Evolutionary conservation across 257 asterid genomes (phyloP), one percentile per base, ranked within the genome.

Genomic region (Ajuga chamaepitys): DNA sequence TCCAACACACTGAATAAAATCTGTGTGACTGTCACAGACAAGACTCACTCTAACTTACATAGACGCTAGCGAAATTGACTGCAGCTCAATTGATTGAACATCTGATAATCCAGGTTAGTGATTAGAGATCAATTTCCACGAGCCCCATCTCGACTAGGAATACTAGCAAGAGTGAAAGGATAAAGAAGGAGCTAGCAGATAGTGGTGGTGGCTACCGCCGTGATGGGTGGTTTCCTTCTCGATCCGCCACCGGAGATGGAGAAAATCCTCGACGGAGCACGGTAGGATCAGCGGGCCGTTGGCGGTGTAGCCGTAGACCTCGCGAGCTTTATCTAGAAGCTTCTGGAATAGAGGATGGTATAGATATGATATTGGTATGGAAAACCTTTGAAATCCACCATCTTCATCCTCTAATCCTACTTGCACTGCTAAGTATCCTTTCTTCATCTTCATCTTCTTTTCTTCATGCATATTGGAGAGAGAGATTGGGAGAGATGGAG

Each of bases 321-420:
- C 83, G 2, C 75, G 73, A 8, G 85, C 81, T 17, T 8, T 62
- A 25, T 82, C 88, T 0, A 82, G 83, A 45, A 79, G 79, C 58
- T 10, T 62, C 24, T 65, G 79, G 20, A 82, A 74, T 30, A 74
- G 67, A 10, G 88, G 85, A 24, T 82, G 67, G 17, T 79, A 66
- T 0, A 82, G 12, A 10, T 74, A 74, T 0, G 78, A 74, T 1
- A 82, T 77, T 14, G 85, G 88, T 4, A 82, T 77, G 4, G 76
- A 46, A 22, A 71, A 74, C 38, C 77, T 66, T 18, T 73, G 80
- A 7, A 68, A 71, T 11, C 62, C 74, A 2, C 68, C 77, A 1
- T 75, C 84, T 35, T 70, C 81, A 1, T 79, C 82, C 22, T 76
- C 78, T 68, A 80, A 26, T 7, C 85, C 85, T 1, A 80, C 82